phyloP scores from a whole-genome alignment of 352 stramenopile genomes.

The Pseudoperonospora humuli region DNA sequence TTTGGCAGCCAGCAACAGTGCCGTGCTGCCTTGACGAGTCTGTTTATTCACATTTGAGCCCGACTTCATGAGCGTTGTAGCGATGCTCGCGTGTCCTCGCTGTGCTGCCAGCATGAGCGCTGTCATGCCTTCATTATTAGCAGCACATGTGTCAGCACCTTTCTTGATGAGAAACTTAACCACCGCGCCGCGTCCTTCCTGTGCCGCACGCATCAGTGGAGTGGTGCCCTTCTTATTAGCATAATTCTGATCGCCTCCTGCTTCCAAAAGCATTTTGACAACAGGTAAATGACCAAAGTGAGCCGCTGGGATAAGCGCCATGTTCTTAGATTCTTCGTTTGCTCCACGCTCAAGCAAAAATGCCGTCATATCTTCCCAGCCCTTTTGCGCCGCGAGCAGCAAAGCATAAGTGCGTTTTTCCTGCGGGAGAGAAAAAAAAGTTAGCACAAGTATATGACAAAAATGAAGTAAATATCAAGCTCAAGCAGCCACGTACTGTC shows the following conservation, averaged over 20 bases:
- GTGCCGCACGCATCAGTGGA: conserved; percentile 76
- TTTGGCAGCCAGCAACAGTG: conserved; percentile 76
- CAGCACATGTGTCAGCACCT: conserved; percentile 56
- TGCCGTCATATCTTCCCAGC: conserved; percentile 55
- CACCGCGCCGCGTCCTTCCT: conserved; percentile 74
- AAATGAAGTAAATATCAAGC: too few relatives aligned
- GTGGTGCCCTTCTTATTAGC: conserved; percentile 86
- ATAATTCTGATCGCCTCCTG: conserved; percentile 68
- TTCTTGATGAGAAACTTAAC: conserved; percentile 72
- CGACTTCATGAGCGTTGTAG: conserved; percentile 70
- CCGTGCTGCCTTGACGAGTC: conserved; percentile 78
- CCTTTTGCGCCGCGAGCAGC: conserved; percentile 78
- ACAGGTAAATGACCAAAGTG: conserved; percentile 78
- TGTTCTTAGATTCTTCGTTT: conserved; percentile 80
- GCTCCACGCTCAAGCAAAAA: conserved; percentile 60
- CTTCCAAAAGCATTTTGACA: conserved; percentile 63
- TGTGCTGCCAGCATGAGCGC: conserved; percentile 81
- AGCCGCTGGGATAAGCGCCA: conserved; percentile 75
- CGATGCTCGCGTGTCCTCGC: conserved; percentile 72
- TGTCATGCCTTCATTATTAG: conserved; percentile 87
- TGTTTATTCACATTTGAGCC: conserved; percentile 86
- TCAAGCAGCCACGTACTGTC: conserved; percentile 39
- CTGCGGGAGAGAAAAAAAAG: conserved; percentile 27
- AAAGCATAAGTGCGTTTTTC: conserved; percentile 76
- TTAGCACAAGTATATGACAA: conserved; percentile 3